A percentile compares a stretch with the other conserved stretches of the same genome.
Conservation (phyloP, 1,139 yeast species). For the Blastobotrys proliferans region DNA sequence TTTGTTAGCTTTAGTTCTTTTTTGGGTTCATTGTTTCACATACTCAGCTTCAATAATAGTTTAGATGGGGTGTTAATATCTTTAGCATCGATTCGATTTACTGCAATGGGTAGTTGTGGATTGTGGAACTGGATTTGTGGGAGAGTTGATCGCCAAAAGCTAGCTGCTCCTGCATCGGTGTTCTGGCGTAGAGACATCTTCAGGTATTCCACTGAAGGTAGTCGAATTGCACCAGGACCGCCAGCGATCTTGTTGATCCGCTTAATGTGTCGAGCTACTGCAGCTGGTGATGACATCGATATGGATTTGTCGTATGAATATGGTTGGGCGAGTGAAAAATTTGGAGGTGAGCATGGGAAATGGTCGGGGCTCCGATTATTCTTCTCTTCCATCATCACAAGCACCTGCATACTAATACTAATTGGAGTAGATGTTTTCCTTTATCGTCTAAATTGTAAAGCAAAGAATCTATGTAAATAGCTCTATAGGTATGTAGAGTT, state of each 20-base stretch:
- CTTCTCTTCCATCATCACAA: no score
- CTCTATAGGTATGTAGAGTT: no score
- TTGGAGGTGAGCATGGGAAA: no score
- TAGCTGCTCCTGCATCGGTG: conserved; percentile 33
- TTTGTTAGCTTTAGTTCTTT: background rate
- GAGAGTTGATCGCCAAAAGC: conserved; percentile 68
- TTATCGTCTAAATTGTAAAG: no score
- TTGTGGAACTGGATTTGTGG: conserved; percentile 83
- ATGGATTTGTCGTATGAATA: background rate
- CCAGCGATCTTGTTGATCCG: conserved; percentile 42
- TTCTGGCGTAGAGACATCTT: conserved; percentile 42
- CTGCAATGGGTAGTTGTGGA: conserved; percentile 60
- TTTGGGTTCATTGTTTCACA: background rate
- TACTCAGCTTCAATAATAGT: conserved; percentile 1
- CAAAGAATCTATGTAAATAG: no score
- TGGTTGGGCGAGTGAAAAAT: background rate
- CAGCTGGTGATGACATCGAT: no score
- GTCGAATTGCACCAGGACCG: conserved; percentile 44
- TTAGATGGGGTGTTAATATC: background rate
- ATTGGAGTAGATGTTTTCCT: no score
- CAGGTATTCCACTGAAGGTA: conserved; percentile 42
- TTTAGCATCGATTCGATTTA: conserved; percentile 28
- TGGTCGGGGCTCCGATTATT: no score
- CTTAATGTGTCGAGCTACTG: conserved; percentile 36
- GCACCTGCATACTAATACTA: no score